phyloP scores from a whole-genome alignment of 192 early-diverging fungal genomes.

The Backusella parvicylindrica region DNA sequence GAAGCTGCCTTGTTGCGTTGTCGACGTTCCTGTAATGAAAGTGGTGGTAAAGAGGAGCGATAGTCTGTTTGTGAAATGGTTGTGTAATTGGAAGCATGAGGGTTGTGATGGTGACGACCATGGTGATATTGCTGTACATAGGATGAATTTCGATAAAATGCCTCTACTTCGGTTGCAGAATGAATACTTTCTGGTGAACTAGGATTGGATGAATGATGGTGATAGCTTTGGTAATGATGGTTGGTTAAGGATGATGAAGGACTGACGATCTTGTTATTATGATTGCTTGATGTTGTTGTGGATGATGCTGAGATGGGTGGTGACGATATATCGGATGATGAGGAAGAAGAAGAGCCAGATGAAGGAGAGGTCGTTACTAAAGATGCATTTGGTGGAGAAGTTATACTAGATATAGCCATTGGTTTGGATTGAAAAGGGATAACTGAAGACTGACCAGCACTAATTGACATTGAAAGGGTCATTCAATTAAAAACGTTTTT shows the following conservation, averaged over 20 bases:
- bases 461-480: background rate
- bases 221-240: background rate
- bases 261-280: background rate
- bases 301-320: background rate
- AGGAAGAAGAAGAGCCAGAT: background rate
- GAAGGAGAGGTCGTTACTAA: background rate
- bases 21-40: conserved; percentile 45
- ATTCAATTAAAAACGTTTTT: background rate
- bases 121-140: background rate
- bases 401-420: conserved; percentile 35
- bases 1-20: conserved; percentile 58
- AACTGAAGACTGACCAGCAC: background rate
- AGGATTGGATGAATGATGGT: background rate
- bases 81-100: background rate
- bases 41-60: conserved; percentile 11
- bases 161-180: background rate
- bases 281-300: background rate
- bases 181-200: background rate
- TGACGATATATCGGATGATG: conserved; percentile 1
- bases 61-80: background rate
- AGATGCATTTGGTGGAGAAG: conserved; percentile 21
- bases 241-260: background rate
- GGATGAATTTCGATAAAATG: background rate
- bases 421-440: conserved; percentile 19
- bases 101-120: background rate